These are phyloP conservation scores for Ilyonectria sp. DNA, from an alignment of 2,329 filamentous ascomycete genomes.

Conservation along the genomic window DNA sequence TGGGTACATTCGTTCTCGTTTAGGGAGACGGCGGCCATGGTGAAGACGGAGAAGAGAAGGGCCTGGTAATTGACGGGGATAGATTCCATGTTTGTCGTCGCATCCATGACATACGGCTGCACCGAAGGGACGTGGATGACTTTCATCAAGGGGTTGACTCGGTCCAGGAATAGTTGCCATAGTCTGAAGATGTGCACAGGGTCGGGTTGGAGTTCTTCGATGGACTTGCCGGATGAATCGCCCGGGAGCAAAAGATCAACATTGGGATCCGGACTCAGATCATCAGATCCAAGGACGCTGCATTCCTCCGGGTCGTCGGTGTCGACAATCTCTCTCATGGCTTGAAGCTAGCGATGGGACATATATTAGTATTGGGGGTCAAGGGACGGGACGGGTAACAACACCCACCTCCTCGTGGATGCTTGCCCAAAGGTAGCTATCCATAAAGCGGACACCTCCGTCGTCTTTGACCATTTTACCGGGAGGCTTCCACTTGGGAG, in stretches of 20 bases:
- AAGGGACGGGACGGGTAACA: background rate
- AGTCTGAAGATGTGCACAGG: constrained; percentile 77
- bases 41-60: constrained; percentile 77
- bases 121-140: constrained; percentile 80
- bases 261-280: constrained; percentile 66
- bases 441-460: constrained; percentile 70
- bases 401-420: constrained; percentile 70
- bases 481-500: constrained; percentile 58
- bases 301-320: constrained; percentile 64
- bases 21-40: constrained; percentile 71
- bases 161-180: constrained; percentile 82
- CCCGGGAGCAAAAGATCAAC: constrained; percentile 64
- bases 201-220: constrained; percentile 73
- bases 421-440: constrained; percentile 68
- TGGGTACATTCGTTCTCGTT: constrained; percentile 67
- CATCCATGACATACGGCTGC: constrained; percentile 76
- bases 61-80: constrained; percentile 73
- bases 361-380: constrained; percentile 63
- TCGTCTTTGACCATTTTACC: constrained; percentile 71
- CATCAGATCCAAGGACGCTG: constrained; percentile 64
- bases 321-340: constrained; percentile 73
- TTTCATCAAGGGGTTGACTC: constrained; percentile 82
- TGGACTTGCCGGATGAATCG: constrained; percentile 56
- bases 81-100: constrained; percentile 68
- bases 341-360: constrained; percentile 61